phyloP scores from a whole-genome alignment of 768 basidiomycete genomes.

The Leucocoprinus sp. region DNA sequence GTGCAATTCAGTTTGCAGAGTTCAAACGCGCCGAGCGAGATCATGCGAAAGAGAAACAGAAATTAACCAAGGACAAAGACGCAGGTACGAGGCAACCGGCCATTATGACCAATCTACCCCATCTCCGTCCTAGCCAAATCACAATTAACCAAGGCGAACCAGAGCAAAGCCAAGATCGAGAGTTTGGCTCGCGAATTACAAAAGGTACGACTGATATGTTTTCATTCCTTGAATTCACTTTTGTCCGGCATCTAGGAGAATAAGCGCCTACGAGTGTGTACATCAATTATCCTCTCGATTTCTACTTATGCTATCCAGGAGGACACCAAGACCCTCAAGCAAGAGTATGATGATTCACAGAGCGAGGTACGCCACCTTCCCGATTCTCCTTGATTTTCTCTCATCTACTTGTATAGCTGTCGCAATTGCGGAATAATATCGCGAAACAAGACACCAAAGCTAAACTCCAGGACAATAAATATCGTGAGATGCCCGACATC shows the following conservation, averaged over 20 bases:
- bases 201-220: conserved; percentile 47
- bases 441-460: conserved; percentile 74
- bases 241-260: conserved; percentile 58
- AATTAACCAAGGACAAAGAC: conserved; percentile 85
- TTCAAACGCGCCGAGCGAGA: conserved; percentile 81
- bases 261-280: conserved; percentile 72
- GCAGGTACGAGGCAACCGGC: conserved; percentile 42
- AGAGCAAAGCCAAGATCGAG: conserved; percentile 86
- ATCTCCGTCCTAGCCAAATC: conserved; percentile 52
- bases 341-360: conserved; percentile 79
- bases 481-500: conserved; percentile 82
- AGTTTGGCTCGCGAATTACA: conserved; percentile 83
- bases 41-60: conserved; percentile 89
- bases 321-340: conserved; percentile 72
- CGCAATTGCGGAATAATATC: conserved; percentile 77
- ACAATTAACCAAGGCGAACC: conserved; percentile 81
- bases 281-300: background rate
- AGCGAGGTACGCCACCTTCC: conserved; percentile 54
- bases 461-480: conserved; percentile 72
- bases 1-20: conserved; percentile 65
- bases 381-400: conserved; percentile 8
- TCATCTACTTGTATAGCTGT: conserved; percentile 37
- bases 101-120: background rate
- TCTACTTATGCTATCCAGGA: conserved; percentile 43
- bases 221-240: conserved; percentile 6